Conservation (phyloP, 139 green algal species). For the Closterium sp. region DNA sequence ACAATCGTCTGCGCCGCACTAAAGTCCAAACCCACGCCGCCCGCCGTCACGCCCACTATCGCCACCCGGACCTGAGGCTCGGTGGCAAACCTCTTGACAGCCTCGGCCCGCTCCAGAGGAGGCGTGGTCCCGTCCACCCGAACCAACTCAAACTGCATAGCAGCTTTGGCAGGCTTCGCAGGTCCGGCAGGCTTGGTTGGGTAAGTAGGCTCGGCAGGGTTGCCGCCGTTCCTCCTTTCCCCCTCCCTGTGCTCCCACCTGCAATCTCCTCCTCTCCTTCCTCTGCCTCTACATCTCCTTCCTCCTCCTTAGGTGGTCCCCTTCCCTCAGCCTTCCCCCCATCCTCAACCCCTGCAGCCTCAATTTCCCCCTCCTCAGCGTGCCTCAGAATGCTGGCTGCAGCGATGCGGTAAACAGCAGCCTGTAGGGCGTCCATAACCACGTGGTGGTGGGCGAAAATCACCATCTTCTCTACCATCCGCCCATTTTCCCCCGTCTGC, state of each 20-base stretch:
- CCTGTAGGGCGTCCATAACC: constrained; percentile 70
- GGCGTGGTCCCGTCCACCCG: constrained; percentile 85
- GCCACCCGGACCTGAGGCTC: constrained; percentile 67
- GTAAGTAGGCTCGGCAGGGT: neutral
- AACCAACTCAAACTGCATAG: constrained; percentile 64
- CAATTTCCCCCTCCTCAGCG: neutral
- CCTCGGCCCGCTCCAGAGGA: constrained; percentile 59
- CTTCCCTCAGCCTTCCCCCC: neutral
- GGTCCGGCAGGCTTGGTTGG: neutral
- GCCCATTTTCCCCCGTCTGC: neutral
- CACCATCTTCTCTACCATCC: constrained; percentile 73
- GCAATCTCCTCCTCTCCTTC: neutral
- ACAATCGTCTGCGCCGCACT: constrained; percentile 77
- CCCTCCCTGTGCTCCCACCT: neutral
- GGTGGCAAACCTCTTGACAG: constrained; percentile 66
- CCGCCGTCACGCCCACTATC: constrained; percentile 85
- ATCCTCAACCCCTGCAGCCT: neutral
- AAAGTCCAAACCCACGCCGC: constrained; percentile 91
- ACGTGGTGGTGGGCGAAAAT: constrained; percentile 92
- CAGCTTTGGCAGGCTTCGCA: neutral
- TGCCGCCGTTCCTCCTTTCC: neutral
- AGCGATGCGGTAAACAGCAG: constrained; percentile 55
- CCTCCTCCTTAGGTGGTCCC: no score
- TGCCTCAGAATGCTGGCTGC: constrained; percentile 6
- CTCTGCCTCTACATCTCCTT: neutral